Evolutionary conservation across 805 yeast species (phyloP), one percentile per base, ranked within the genome.

Genomic region (Starmerella riodocensis): DNA sequence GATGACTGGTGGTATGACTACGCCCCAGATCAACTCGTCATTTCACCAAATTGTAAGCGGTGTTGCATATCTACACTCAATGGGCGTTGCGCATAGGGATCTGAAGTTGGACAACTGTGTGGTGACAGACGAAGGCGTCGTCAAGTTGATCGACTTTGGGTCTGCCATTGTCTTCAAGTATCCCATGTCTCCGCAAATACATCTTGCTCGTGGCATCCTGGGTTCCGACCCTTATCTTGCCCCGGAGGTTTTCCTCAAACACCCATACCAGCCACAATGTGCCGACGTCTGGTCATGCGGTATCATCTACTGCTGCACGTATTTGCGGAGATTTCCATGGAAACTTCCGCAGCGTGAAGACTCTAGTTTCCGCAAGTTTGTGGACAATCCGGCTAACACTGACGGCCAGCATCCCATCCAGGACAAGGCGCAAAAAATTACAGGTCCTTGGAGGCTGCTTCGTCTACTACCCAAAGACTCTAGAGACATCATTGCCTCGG

Each of bases 171-270:
- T 81, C 19, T 85, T 83, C 63, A 69, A 76, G 45, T 76, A 76
- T 52, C 76, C 78, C 6, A 74, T 69, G 47, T 73, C 70, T 38
- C 57, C 59, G 6, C 71, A 67, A 40, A 68, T 74, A 18, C 73
- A 79, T 14, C 64, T 68, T 42, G 85, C 94, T 0, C 68, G 71
- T 30, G 97, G 97, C 13, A 71, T 88, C 18, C 93, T 88, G 11
- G 98, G 98, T 13, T 80, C 93, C 2, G 98, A 88, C 59, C 97
- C 98, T 2, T 88, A 88, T 55, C 63, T 88, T 45, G 91, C 96
- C 0, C 97, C 97, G 0, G 98, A 88, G 58, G 86, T 88, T 31
- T 67, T 88, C 40, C 55, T 62, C 17, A 61, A 62, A 38, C 47
- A 53, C 29, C 58, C 58, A 18, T 88, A 88, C 58, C 95, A 88